These are phyloP conservation scores for Cyanidium caldarium DNA, from an alignment of 23 red algal species.

Conservation along the genomic window DNA sequence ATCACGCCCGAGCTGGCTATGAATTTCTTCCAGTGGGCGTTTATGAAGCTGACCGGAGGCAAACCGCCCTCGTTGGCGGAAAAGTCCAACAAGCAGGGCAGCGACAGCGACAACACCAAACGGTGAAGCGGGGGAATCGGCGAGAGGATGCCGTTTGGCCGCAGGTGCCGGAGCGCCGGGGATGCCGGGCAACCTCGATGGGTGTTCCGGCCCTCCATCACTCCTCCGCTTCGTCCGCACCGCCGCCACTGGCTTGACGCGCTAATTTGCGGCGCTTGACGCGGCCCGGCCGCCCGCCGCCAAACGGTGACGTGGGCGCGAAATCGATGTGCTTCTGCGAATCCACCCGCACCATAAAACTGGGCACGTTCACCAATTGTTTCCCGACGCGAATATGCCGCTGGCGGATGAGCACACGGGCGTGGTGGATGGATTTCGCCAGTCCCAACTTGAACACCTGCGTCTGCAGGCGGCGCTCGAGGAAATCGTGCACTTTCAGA, in stretches of 20 bases:
- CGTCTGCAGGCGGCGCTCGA: constrained; percentile 94
- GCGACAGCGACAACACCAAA: no score
- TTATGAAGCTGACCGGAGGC: constrained; percentile 23
- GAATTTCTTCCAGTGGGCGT: constrained; percentile 36
- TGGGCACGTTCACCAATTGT: constrained; percentile 94
- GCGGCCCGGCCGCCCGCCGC: constrained; percentile 87
- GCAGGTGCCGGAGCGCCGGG: no score
- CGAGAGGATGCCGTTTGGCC: no score
- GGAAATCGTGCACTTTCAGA: constrained; percentile 90
- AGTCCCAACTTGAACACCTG: constrained; percentile 89
- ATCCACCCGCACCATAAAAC: constrained; percentile 89
- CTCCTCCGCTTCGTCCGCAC: constrained; percentile 63
- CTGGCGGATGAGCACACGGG: constrained; percentile 86
- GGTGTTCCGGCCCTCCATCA: no score
- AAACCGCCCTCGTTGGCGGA: background rate
- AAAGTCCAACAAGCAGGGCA: background rate
- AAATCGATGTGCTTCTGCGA: constrained; percentile 99
- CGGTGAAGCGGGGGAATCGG: no score
- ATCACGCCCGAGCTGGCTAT: constrained; percentile 45
- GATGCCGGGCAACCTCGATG: no score
- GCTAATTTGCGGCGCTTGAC: constrained; percentile 63
- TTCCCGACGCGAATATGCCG: constrained; percentile 98
- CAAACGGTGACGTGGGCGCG: constrained; percentile 77
- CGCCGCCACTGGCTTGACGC: constrained; percentile 44
- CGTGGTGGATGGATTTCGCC: constrained; percentile 97